Conservation (phyloP, 192 early-diverging fungal genomes). For the Backusella morwellensis region DNA sequence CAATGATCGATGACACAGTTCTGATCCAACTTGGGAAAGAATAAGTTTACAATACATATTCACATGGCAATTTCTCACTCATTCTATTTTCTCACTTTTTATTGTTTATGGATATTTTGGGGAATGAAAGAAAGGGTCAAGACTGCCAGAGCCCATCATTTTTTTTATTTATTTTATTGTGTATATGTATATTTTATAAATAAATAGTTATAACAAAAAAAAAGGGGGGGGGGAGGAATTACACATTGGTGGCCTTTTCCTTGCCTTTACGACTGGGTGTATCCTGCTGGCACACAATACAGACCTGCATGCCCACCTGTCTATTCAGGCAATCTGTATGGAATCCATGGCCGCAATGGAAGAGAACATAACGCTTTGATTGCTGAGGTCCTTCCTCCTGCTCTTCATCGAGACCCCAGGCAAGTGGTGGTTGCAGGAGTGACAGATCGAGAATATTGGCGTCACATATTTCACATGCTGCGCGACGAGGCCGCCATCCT, state of each 20-base stretch:
- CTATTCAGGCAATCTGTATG: conserved; percentile 48
- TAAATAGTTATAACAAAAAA: not conserved
- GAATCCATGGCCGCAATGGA: conserved; percentile 55
- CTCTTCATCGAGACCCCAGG: conserved; percentile 13
- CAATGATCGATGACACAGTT: not conserved
- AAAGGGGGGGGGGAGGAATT: not conserved
- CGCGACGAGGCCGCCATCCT: conserved; percentile 56
- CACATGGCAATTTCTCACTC: conserved; percentile 2
- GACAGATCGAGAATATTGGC: conserved; percentile 48
- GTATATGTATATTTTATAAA: not conserved
- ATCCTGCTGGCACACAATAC: conserved; percentile 14
- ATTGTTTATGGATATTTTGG: no score
- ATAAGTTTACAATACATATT: not conserved
- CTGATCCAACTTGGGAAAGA: not conserved
- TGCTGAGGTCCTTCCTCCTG: not conserved
- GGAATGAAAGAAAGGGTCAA: not conserved
- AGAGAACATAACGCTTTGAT: conserved; percentile 39
- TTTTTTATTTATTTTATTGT: not conserved
- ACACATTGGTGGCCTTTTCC: conserved; percentile 3
- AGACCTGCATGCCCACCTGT: conserved; percentile 20
- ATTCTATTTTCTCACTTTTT: not conserved
- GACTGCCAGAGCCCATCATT: not conserved
- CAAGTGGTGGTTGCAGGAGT: conserved; percentile 37
- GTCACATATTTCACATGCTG: conserved; percentile 53
- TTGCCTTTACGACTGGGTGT: conserved; percentile 9